Base-by-base conservation (phyloP, 1,284 basidiomycete genomes). In the Schizophyllum commune region DNA sequence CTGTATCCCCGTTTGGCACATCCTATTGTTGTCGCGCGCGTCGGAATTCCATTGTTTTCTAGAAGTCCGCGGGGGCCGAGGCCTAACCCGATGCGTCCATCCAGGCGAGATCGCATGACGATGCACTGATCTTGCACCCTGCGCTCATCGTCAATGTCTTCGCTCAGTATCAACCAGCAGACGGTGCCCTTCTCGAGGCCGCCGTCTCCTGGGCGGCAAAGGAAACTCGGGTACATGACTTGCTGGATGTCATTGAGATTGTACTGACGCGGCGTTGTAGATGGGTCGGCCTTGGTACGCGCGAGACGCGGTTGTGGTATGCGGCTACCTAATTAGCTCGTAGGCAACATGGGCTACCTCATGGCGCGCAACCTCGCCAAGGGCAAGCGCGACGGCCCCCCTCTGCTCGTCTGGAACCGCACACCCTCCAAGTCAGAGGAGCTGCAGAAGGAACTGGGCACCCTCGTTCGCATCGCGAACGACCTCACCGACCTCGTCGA, bases 321-420 rank as follows among this genome's bases (percentile, higher is more conserved):
- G 17, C 39, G 13, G 17, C 9, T 47, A 17, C 39, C 17, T 47
- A 17, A 47, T 8, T 11, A 47, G 39, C 39, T 17, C 17, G 3
- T 17, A 47, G 39, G 39, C 8, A 47, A 47, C 39, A 91, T 93
- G 85, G 91, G 91, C 53, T 73, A 70, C 59, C 70, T 77, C 52
- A 93, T 94, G 88, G 87, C 88, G 19, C 78, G 80, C 55, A 94
- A 94, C 72, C 77, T 94, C 34, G 88, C 89, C 17, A 82, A 75
- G 34, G 75, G 81, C 67, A 71, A 68, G 56, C 69, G 67, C 1
- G 62, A 74, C 5, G 53, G 20, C 53, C 71, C 71, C 3, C 83
- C 86, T n/a, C 64, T 88, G 32, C 68, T 85, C 21, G 76, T 93
- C 15, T 91, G 82, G 77, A 93, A 92, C 68, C 82, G 91, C 32